Evolutionary conservation across 805 yeast genomes (phyloP).

Genomic region (Tetrapisispora pingtungensis): DNA sequence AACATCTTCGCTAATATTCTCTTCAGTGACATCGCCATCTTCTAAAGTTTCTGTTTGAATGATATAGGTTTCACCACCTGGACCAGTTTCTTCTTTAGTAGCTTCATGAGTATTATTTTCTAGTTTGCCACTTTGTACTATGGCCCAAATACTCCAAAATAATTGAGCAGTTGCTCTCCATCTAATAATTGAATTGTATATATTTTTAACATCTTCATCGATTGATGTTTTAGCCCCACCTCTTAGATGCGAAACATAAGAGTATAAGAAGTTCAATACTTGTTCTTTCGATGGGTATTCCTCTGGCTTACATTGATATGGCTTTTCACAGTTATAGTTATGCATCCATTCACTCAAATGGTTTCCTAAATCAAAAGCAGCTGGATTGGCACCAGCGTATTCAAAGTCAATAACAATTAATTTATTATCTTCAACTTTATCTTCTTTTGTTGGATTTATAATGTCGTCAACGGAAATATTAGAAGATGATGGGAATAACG

Average conservation of each 20-base stretch:
- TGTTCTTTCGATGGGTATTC: slow-evolving; percentile 61
- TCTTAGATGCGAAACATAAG: slow-evolving; percentile 60
- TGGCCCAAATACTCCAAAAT: slow-evolving; percentile 88
- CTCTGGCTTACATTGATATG: slow-evolving; percentile 36
- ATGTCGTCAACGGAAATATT: slow-evolving; percentile 24
- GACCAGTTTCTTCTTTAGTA: slow-evolving; percentile 33
- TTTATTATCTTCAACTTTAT: slow-evolving; percentile 49
- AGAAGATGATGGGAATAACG: slow-evolving; percentile 23
- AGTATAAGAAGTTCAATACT: slow-evolving; percentile 57
- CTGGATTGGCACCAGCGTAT: slow-evolving; percentile 82
- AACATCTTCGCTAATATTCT: slow-evolving; percentile 22
- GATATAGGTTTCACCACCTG: slow-evolving; percentile 44
- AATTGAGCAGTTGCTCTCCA: slow-evolving; percentile 80
- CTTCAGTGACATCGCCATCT: slow-evolving; percentile 16
- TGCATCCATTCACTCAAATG: slow-evolving; percentile 98
- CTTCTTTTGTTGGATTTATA: slow-evolving; percentile 31
- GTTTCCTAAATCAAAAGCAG: slow-evolving; percentile 85
- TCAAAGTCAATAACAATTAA: slow-evolving; percentile 94
- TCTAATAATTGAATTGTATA: slow-evolving; percentile 53
- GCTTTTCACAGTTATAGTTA: slow-evolving; percentile 56
- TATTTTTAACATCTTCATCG: slow-evolving; percentile 37
- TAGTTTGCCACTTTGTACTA: slow-evolving; percentile 57
- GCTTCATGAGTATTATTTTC: not conserved
- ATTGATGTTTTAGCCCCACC: slow-evolving; percentile 26
- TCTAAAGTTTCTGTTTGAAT: slow-evolving; percentile 20